Evolutionary conservation across 2,329 filamentous ascomycete species (phyloP), one percentile per base, ranked within the genome.

Genomic region (Aureobasidium sp.): DNA sequence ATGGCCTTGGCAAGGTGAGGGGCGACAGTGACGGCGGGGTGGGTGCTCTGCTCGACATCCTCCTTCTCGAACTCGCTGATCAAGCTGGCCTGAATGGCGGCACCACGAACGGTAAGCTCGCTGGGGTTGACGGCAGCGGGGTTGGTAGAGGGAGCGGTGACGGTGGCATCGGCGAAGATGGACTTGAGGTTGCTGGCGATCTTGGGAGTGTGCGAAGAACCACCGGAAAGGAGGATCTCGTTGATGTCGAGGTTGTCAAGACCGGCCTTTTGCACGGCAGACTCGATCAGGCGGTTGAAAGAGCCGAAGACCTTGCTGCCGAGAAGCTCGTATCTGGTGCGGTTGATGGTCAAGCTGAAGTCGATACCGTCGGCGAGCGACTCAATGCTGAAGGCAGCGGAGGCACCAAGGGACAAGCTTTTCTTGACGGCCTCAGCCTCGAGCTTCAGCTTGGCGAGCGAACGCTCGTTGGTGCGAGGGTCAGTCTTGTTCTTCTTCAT

Each of bases 401-500:
- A 93, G 71, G 83, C 86, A 67, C 93, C 91, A 70, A 97, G 82
- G 71, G 89, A 94, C 63, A 99, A 84, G 27, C 92, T 87, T 80
- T 94, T 94, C 84, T 96, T 97, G 69, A 92, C 88, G 53, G 87
- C 83, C 78, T 99, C 94, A 66, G 91, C 84, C 80, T 97, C 94
- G 51, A 91, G 82, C 77, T 91, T 93, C 67, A 99, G 81, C 83
- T 97, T 99, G 64, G 94, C 92, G 69, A 97, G 79, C 69, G 89
- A 88, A 70, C 87, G 87, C 61, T 87, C 81, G 73, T 94, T 90
- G 72, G 87, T 83, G 68, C 92, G 85, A 27, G 94, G 94, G 75
- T 97, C 94, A 62, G 85, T 85, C 79, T 87, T 88, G 83, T 97
- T 85, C 83, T 96, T 96, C 85, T 99, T 97, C 72, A 94, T 84